Base-by-base conservation (phyloP, 163 green algal species). In the Scenedesmus sp. region DNA sequence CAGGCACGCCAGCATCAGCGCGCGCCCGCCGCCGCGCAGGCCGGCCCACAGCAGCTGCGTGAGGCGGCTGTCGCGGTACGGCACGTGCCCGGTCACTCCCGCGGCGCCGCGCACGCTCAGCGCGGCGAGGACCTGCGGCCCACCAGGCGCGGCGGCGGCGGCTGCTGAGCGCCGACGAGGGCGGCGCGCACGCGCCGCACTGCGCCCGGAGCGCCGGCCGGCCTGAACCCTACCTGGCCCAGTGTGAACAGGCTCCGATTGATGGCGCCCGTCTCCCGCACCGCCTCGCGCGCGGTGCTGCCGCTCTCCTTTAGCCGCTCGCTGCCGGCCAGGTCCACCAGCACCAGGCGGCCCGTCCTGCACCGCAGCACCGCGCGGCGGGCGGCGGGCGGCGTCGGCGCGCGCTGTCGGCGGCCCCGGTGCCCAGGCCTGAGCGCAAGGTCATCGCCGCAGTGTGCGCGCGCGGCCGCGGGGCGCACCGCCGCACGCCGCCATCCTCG, bases 161-260 rank as follows among this genome's bases (percentile, higher is more conserved):
- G 39, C n/a, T n/a, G n/a, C n/a, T n/a, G n/a, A n/a, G n/a, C n/a
- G n/a, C n/a, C n/a, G n/a, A n/a, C n/a, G n/a, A n/a, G n/a, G n/a
- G n/a, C n/a, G n/a, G n/a, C n/a, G n/a, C n/a, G n/a, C n/a, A n/a
- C n/a, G n/a, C n/a, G n/a, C n/a, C n/a, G n/a, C n/a, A n/a, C n/a
- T n/a, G n/a, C n/a, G n/a, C n/a, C n/a, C n/a, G n/a, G n/a, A n/a
- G n/a, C n/a, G n/a, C n/a, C n/a, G n/a, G n/a, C n/a, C n/a, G n/a
- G n/a, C n/a, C n/a, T n/a, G n/a, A n/a, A n/a, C n/a, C n/a, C 81
- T 34, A 95, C 91, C 87, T 98, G 95, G 33, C 94, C 94, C 18
- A 98, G 85, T 50, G 92, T 93, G 87, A 97, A 97, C 13, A 98
- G 86, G 22, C 86, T 94, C 36, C 90, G 89, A 85, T 98, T 98